Percentiles rank a stretch among this genome's conserved stretches.
Conservation (phyloP, 352 stramenopile species). For the Thalassiosira sp. region DNA sequence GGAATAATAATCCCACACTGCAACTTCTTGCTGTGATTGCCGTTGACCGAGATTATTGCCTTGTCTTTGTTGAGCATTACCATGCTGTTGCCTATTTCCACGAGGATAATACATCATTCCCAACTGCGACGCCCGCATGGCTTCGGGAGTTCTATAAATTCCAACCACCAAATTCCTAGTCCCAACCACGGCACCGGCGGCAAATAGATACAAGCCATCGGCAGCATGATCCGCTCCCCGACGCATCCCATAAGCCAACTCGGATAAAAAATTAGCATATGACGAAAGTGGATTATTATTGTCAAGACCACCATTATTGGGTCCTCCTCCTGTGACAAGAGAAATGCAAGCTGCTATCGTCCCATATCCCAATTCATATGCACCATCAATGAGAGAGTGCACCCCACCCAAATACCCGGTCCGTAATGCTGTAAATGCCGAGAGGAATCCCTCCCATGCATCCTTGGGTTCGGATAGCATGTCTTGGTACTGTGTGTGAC, state of each 20-base stretch:
- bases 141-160: constrained; percentile 23
- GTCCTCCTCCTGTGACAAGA: constrained; percentile 7
- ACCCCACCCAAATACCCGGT: constrained; percentile 26
- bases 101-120: constrained; percentile 47
- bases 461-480: constrained; percentile 33
- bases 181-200: constrained; percentile 20
- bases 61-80: not conserved
- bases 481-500: constrained; percentile 19
- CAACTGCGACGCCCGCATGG: constrained; percentile 13
- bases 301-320: not conserved
- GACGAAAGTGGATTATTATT: not conserved
- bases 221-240: constrained; percentile 13
- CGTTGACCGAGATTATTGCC: too few species aligned
- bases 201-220: constrained; percentile 26
- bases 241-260: constrained; percentile 8
- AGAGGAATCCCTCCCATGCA: constrained; percentile 24
- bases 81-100: constrained; percentile 15
- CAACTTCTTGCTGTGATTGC: constrained; percentile 13
- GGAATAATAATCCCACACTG: constrained; percentile 43
- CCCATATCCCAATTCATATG: constrained; percentile 28
- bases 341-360: constrained; percentile 22
- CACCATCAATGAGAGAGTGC: constrained; percentile 17
- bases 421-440: constrained; percentile 16
- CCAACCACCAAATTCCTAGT: constrained; percentile 34
- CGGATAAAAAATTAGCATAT: constrained; percentile 15